Evolutionary conservation across 129 eudicot genomes (phyloP).

Genomic region (Daucus carota): DH1_v3.0 NC_030382.2:51871001-51871500

Average conservation of each 20-base stretch:
- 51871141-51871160: slow-evolving; percentile 35
- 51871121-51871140: slow-evolving; percentile 71
- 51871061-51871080: slow-evolving; percentile 53
- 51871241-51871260: slow-evolving; percentile 58
- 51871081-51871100: slow-evolving; percentile 48
- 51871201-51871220: slow-evolving; percentile 33
- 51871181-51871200: neutral
- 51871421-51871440: neutral
- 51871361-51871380: neutral
- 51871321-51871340: slow-evolving; percentile 42
- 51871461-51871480: neutral
- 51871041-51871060: slow-evolving; percentile 63
- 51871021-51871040: slow-evolving; percentile 65
- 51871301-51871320: slow-evolving; percentile 33
- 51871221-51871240: slow-evolving; percentile 44
- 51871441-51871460: neutral
- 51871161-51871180: slow-evolving; percentile 20
- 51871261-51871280: slow-evolving; percentile 70
- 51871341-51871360: neutral
- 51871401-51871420: neutral
- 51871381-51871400: neutral
- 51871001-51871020: slow-evolving; percentile 41
- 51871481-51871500: neutral
- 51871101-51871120: slow-evolving; percentile 68
- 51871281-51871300: slow-evolving; percentile 54